phyloP scores from a whole-genome alignment of 2,329 filamentous ascomycete genomes.

The Arthrobotrys conoides region DNA sequence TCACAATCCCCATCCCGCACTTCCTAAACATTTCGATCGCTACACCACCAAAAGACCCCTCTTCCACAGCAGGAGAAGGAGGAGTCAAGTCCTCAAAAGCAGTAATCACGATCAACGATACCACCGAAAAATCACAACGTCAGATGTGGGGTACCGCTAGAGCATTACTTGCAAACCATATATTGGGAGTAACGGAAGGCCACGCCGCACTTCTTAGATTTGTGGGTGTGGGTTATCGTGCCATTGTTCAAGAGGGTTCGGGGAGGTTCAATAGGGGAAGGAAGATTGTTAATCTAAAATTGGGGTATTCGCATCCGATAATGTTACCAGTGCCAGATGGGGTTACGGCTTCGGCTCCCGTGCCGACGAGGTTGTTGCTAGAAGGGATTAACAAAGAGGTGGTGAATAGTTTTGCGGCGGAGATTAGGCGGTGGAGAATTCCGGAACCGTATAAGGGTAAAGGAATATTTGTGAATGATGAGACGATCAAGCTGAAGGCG shows the following conservation, averaged over 20 bases:
- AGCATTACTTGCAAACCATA: slow-evolving; percentile 89
- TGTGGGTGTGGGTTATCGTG: slow-evolving; percentile 95
- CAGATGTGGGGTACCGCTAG: slow-evolving; percentile 98
- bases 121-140: slow-evolving; percentile 79
- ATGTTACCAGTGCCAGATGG: slow-evolving; percentile 87
- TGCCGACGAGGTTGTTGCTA: slow-evolving; percentile 90
- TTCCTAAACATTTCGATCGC: slow-evolving; percentile 73
- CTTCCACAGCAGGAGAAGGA: slow-evolving; percentile 68
- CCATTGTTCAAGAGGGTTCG: slow-evolving; percentile 83
- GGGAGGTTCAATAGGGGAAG: slow-evolving; percentile 78
- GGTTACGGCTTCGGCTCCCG: slow-evolving; percentile 87
- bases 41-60: slow-evolving; percentile 68
- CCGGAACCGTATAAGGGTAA: slow-evolving; percentile 96
- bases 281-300: slow-evolving; percentile 94
- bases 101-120: slow-evolving; percentile 78
- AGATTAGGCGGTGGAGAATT: slow-evolving; percentile 87
- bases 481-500: slow-evolving; percentile 97
- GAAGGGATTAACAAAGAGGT: slow-evolving; percentile 89
- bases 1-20: slow-evolving; percentile 82
- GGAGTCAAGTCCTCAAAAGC: slow-evolving; percentile 76
- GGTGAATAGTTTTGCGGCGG: slow-evolving; percentile 90
- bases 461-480: slow-evolving; percentile 97
- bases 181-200: slow-evolving; percentile 94
- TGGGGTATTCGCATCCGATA: slow-evolving; percentile 95
- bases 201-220: slow-evolving; percentile 93